Base-by-base conservation (phyloP, 2,329 filamentous ascomycete species). In the Ceratocystis cacaofunesta region DNA sequence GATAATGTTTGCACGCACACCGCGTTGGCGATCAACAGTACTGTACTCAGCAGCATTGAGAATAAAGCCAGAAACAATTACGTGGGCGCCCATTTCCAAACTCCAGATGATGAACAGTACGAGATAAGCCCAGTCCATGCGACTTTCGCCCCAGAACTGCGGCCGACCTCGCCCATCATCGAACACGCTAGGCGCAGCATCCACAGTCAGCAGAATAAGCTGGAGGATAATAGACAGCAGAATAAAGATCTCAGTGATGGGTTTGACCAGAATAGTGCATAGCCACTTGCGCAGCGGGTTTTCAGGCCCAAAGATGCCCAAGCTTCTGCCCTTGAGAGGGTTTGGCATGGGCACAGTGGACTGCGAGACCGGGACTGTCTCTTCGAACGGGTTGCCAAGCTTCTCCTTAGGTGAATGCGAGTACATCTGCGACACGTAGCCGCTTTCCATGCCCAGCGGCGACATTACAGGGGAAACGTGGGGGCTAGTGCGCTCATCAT, bases 31-130 rank as follows among this genome's bases (percentile, higher is more conserved):
- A 74, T 95, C 89, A 68, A 95, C 88, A 4, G 91, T 95, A 74
- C 90, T 96, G 74, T 96, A 96, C 72, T 96, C 92, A 7, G 85
- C 78, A 1, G 94, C 89, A 72, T 99, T 99, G 69, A 95, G 79
- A 41, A 99, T 80, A 70, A 99, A 88, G 0, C 94, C 95, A 0
- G 94, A 99, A 0, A 99, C 95, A 68, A 99, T 87, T 52, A 92
- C 86, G 65, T 92, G 88, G 68, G 89, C 85, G 65, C 87, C 78
- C 44, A 95, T 81, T 74, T 99, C 95, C 25, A 95, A 71, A 0
- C 92, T 96, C 73, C 97, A 99, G 62, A 99, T 82, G 66, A 88
- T 79, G 74, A 99, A 99, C 5, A 99, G 83, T 1, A 75, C 85
- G 57, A 97, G 80, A 66, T 97, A 83, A 28, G 87, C 85, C 80